Evolutionary conservation across 768 basidiomycete genomes (phyloP).

Genomic region (Auricularia cornea): DNA sequence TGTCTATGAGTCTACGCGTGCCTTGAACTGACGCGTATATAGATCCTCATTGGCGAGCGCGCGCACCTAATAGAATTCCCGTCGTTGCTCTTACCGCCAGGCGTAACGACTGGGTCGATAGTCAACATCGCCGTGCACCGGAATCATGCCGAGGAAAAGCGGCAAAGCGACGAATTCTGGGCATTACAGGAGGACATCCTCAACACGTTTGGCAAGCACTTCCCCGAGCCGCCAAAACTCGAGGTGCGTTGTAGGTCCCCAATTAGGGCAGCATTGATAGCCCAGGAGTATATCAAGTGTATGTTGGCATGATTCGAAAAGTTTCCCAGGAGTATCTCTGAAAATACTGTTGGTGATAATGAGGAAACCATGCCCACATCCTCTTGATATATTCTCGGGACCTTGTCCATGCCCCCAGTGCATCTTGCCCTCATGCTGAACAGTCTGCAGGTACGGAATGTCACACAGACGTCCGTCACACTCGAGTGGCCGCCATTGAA

Average conservation of each 20-base stretch:
- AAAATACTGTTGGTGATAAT: too few relatives aligned
- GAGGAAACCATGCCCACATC: too few relatives aligned
- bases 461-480: slow-evolving; percentile 94
- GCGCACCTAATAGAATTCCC: slow-evolving; percentile 98
- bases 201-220: slow-evolving; percentile 54
- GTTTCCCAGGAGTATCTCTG: too few relatives aligned
- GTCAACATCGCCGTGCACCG: slow-evolving; percentile 94
- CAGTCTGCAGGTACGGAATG: slow-evolving; percentile 68
- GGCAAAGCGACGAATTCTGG: slow-evolving; percentile 77
- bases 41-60: slow-evolving; percentile 89
- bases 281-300: too few relatives aligned
- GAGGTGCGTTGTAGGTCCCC: too few relatives aligned
- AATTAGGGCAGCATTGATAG: too few relatives aligned
- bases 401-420: too few relatives aligned
- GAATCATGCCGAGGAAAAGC: slow-evolving; percentile 75
- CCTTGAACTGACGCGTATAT: slow-evolving; percentile 4
- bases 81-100: slow-evolving; percentile 87
- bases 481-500: slow-evolving; percentile 88
- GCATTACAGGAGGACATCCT: slow-evolving; percentile 74
- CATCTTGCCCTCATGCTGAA: slow-evolving; percentile 1
- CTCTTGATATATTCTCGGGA: too few relatives aligned
- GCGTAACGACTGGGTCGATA: slow-evolving; percentile 88
- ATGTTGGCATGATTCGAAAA: too few relatives aligned
- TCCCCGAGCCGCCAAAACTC: slow-evolving; percentile 68
- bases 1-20: neutral